Conservation (phyloP, 2,329 filamentous ascomycete species). For the Spiromastix sp. region DNA sequence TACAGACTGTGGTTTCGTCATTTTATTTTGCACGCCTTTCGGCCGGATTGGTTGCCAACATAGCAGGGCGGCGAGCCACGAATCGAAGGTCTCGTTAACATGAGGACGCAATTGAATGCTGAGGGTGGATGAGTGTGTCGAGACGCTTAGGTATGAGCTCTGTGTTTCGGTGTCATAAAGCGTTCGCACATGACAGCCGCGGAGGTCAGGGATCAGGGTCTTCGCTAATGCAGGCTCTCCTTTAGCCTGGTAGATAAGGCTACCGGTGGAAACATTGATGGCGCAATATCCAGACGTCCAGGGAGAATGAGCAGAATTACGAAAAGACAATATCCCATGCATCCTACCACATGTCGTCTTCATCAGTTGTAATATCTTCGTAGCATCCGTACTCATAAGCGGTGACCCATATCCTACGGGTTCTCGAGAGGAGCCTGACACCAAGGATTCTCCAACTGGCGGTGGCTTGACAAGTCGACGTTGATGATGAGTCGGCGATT, state of each 20-base stretch:
- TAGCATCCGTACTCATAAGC: slow-evolving; percentile 34
- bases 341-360: slow-evolving; percentile 42
- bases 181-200: slow-evolving; percentile 39
- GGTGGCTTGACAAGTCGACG: slow-evolving; percentile 26
- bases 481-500: slow-evolving; percentile 28
- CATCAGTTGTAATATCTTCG: slow-evolving; percentile 41
- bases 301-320: slow-evolving; percentile 29
- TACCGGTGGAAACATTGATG: slow-evolving; percentile 41
- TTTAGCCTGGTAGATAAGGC: slow-evolving; percentile 41
- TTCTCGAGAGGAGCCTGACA: slow-evolving; percentile 18
- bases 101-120: slow-evolving; percentile 39
- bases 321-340: slow-evolving; percentile 43
- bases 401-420: slow-evolving; percentile 26
- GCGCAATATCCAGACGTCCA: slow-evolving; percentile 43
- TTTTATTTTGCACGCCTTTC: slow-evolving; percentile 40
- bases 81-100: slow-evolving; percentile 41
- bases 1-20: slow-evolving; percentile 38
- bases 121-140: slow-evolving; percentile 37
- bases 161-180: slow-evolving; percentile 37
- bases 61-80: slow-evolving; percentile 41
- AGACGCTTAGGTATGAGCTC: slow-evolving; percentile 38
- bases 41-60: slow-evolving; percentile 43
- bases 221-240: slow-evolving; percentile 38
- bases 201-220: slow-evolving; percentile 39
- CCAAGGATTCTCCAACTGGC: slow-evolving; percentile 18